phyloP scores from a whole-genome alignment of 306 rosid species.

The Cucurbita ficifolia region DNA sequence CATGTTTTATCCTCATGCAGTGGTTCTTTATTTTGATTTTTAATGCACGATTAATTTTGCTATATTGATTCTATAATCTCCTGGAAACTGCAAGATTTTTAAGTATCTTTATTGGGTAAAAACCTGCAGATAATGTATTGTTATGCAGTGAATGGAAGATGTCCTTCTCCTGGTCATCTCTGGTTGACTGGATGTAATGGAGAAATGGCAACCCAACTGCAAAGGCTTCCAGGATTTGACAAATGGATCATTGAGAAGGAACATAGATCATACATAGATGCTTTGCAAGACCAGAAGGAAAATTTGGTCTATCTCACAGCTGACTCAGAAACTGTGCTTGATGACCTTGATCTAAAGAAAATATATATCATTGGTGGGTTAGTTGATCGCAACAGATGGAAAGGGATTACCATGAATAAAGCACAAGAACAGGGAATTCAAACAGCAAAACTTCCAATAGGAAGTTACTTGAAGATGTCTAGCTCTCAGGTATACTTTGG shows the following conservation, averaged over 20 bases:
- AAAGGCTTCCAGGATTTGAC: slow-evolving; percentile 62
- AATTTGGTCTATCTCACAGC: slow-evolving; percentile 75
- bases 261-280: slow-evolving; percentile 51
- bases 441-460: slow-evolving; percentile 80
- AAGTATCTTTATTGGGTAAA: slow-evolving; percentile 1
- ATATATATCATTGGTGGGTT: slow-evolving; percentile 74
- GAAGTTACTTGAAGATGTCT: slow-evolving; percentile 67
- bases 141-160: slow-evolving; percentile 72
- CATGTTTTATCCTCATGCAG: not conserved
- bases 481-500: slow-evolving; percentile 63
- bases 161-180: slow-evolving; percentile 56
- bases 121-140: slow-evolving; percentile 72
- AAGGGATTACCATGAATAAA: slow-evolving; percentile 79
- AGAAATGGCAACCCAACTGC: slow-evolving; percentile 50
- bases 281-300: slow-evolving; percentile 47
- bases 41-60: not conserved
- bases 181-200: slow-evolving; percentile 84
- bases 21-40: not conserved
- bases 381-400: slow-evolving; percentile 88
- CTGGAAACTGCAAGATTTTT: not conserved
- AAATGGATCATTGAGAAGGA: slow-evolving; percentile 78
- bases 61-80: not conserved
- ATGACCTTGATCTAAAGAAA: slow-evolving; percentile 64
- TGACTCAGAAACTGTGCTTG: slow-evolving; percentile 68
- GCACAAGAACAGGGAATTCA: slow-evolving; percentile 84